Percentiles rank a stretch among this genome's conserved stretches.
Conservation (phyloP, 2,329 filamentous ascomycete genomes). For the Arachnomyces sp. region DNA sequence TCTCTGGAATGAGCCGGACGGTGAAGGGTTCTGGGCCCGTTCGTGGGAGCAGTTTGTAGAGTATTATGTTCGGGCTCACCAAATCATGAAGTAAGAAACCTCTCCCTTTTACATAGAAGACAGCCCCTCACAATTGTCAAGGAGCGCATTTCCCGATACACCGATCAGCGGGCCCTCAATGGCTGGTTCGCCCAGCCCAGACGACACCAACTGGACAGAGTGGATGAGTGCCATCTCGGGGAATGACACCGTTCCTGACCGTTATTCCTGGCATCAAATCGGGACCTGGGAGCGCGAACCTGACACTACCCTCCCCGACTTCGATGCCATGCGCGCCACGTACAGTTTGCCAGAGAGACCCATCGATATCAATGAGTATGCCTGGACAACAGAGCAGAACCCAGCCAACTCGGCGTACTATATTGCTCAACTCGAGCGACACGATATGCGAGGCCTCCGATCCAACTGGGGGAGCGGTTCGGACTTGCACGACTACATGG, state of each 20-base stretch:
- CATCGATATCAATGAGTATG: constrained; percentile 41
- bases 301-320: too few relatives aligned
- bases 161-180: constrained; percentile 33
- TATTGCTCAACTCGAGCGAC: constrained; percentile 40
- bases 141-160: constrained; percentile 4
- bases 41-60: constrained; percentile 33
- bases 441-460: constrained; percentile 34
- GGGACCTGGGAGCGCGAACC: constrained; percentile 12
- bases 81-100: constrained; percentile 29
- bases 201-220: constrained; percentile 34
- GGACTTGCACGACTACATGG: constrained; percentile 39
- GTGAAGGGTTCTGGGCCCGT: constrained; percentile 29
- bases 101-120: not conserved
- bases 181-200: constrained; percentile 22
- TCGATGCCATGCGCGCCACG: too few relatives aligned
- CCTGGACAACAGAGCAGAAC: constrained; percentile 30
- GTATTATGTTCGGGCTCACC: constrained; percentile 32
- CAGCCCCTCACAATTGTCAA: too few relatives aligned
- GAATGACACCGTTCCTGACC: constrained; percentile 35
- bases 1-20: constrained; percentile 49
- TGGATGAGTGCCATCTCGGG: constrained; percentile 21
- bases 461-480: constrained; percentile 38
- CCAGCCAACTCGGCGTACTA: constrained; percentile 33
- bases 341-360: too few relatives aligned
- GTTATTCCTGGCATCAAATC: constrained; percentile 40